Evolutionary conservation across 164 flowering plant genomes (phyloP).

Genomic region (Magnolia kwangsiensis): DNA sequence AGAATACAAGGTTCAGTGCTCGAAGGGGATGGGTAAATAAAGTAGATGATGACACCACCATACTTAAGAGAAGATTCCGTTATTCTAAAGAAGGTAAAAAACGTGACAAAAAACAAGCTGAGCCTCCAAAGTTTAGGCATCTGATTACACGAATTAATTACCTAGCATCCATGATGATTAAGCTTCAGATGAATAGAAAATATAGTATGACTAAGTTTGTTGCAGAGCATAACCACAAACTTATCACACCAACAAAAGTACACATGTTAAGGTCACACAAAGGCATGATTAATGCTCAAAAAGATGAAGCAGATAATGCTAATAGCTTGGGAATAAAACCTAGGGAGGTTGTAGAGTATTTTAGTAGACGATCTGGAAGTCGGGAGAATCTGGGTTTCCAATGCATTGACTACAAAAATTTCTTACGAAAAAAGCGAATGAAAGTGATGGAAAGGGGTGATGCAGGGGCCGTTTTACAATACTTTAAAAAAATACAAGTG

Average conservation of each 20-base stretch:
- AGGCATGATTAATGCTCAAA: too few species aligned
- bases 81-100: not conserved
- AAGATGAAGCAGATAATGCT: too few species aligned
- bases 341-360: not conserved
- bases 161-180: not conserved
- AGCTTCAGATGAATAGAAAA: not conserved
- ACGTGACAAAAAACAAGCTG: too few species aligned
- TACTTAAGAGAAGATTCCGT: not conserved
- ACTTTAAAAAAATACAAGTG: conserved; percentile 5
- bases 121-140: not conserved
- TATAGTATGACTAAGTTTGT: not conserved
- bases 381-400: not conserved
- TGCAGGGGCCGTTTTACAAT: conserved; percentile 5
- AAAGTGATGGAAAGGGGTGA: not conserved
- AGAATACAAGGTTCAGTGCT: not conserved
- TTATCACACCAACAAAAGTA: not conserved
- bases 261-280: not conserved
- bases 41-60: not conserved
- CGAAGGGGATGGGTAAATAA: not conserved
- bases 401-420: not conserved
- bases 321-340: not conserved
- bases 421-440: not conserved
- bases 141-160: not conserved
- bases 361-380: not conserved
- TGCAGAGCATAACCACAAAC: not conserved